Evolutionary conservation across 1,284 basidiomycete genomes (phyloP), one percentile per base, ranked within the genome.

Genomic region (Golubevia sp.): DNA sequence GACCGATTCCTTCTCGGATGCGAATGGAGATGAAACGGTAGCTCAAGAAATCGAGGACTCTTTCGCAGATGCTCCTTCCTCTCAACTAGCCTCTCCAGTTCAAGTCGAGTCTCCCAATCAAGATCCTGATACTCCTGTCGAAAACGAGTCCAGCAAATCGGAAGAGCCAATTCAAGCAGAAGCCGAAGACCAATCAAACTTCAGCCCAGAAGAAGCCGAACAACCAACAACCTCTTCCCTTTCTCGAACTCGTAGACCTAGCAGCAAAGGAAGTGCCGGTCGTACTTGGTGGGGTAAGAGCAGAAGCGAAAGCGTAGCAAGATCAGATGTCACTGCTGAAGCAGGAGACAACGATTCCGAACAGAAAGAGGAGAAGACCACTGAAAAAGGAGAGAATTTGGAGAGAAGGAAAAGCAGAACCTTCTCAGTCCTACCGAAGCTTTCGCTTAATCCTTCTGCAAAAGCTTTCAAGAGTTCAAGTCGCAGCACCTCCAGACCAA

Each of bases 91-190:
- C 50, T 52, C 21, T 23, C 21, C 50, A 23, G 11, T 11, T 52
- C 50, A 27, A 52, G 6, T 13, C 11, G 5, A 34, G 11, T 34
- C 30, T 34, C 30, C 30, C 11, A 3, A 34, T 3, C 5, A 34
- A 34, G 11, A 34, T 11, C 5, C 30, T 5, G 11, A 11, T 11
- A 34, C 30, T 34, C 30, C 30, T 3, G 11, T 11, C 30, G 30
- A 34, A 34, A n/a, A n/a, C n/a, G n/a, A n/a, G n/a, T n/a, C n/a
- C n/a, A n/a, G n/a, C n/a, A n/a, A n/a, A n/a, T n/a, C n/a, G n/a
- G n/a, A n/a, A n/a, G n/a, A n/a, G n/a, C n/a, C n/a, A n/a, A 3
- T 34, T 34, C 30, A 84, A 65, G 0, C 83, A 78, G 15, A 77
- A 26, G n/a, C 8, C 20, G n/a, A 26, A n/a, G 13, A 49, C 25